Conservation (phyloP, 352 stramenopile species). For the Phytophthora sansomeana region DNA sequence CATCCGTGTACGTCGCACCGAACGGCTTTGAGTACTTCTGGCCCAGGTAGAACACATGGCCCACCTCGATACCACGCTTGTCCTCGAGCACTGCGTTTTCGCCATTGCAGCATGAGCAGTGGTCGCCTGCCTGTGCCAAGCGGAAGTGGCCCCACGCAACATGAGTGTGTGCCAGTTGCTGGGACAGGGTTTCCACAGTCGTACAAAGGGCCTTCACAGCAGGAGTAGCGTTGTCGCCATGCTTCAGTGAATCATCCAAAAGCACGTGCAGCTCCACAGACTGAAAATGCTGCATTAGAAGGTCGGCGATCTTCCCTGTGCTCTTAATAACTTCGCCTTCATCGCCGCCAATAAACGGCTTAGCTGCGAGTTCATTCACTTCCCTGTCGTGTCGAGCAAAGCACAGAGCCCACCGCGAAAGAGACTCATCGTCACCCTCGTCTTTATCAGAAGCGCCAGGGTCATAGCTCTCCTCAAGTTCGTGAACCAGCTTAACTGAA, state of each 20-base stretch:
- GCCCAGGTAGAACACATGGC: conserved; percentile 91
- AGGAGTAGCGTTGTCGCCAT: conserved; percentile 18
- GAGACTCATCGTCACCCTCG: background rate
- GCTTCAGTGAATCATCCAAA: conserved; percentile 70
- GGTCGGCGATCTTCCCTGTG: conserved; percentile 22
- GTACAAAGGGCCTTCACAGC: conserved; percentile 32
- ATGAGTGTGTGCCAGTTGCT: conserved; percentile 23
- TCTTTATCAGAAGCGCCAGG: conserved; percentile 13
- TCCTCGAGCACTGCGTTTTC: conserved; percentile 50
- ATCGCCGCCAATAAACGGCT: conserved; percentile 67
- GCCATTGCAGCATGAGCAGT: conserved; percentile 61
- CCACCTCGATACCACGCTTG: conserved; percentile 90
- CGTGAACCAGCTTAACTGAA: conserved; percentile 48
- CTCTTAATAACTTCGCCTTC: conserved; percentile 62
- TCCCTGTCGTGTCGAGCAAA: conserved; percentile 68
- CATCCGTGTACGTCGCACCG: conserved; percentile 60
- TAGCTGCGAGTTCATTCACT: conserved; percentile 75
- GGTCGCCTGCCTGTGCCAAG: conserved; percentile 68
- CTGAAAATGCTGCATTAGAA: conserved; percentile 24
- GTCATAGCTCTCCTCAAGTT: conserved; percentile 31
- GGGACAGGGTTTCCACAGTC: conserved; percentile 19
- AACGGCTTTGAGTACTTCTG: conserved; percentile 91
- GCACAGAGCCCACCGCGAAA: conserved; percentile 49
- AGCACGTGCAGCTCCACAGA: conserved; percentile 59
- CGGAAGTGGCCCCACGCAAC: conserved; percentile 64